Evolutionary conservation across 352 stramenopile genomes (phyloP).

Genomic region (Halophytophthora polymorphica): DNA sequence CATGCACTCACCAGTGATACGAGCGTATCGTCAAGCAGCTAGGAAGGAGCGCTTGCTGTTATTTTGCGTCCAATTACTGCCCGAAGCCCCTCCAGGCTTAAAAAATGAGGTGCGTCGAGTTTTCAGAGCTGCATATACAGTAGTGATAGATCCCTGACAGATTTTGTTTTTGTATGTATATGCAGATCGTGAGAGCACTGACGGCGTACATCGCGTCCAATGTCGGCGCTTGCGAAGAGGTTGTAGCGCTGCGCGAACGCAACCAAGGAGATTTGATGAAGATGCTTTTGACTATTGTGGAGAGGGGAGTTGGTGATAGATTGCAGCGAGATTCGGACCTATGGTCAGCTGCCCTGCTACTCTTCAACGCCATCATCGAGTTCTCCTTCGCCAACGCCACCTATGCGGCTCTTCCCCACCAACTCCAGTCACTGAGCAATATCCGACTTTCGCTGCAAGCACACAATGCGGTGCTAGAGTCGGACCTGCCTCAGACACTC

Average conservation of each 20-base stretch:
- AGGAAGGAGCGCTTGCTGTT: slow-evolving; percentile 6
- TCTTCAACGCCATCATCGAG: slow-evolving; percentile 16
- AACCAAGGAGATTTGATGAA: slow-evolving; percentile 13
- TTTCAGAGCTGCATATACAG: too few species aligned
- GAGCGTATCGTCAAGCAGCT: slow-evolving; percentile 11
- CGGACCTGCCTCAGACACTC: slow-evolving; percentile 1
- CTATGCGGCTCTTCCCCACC: slow-evolving; percentile 1
- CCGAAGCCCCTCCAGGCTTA: not conserved
- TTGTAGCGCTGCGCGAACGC: slow-evolving; percentile 8
- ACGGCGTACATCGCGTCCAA: slow-evolving; percentile 7
- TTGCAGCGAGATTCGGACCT: not conserved
- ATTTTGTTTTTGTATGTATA: not conserved
- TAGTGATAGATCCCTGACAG: too few species aligned
- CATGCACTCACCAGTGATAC: not conserved
- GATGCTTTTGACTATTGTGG: slow-evolving; percentile 1
- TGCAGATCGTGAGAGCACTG: slow-evolving; percentile 4
- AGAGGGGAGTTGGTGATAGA: not conserved
- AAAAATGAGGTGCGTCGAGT: too few species aligned
- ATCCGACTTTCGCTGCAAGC: not conserved
- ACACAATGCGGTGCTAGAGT: not conserved
- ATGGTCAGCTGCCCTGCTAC: slow-evolving; percentile 1
- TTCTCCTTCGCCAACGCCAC: slow-evolving; percentile 12
- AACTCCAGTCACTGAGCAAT: not conserved
- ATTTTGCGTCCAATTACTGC: slow-evolving; percentile 9
- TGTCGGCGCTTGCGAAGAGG: slow-evolving; percentile 8